Evolutionary conservation across 164 flowering plant species (phyloP).

Genomic region (Umbellularia californica): DNA sequence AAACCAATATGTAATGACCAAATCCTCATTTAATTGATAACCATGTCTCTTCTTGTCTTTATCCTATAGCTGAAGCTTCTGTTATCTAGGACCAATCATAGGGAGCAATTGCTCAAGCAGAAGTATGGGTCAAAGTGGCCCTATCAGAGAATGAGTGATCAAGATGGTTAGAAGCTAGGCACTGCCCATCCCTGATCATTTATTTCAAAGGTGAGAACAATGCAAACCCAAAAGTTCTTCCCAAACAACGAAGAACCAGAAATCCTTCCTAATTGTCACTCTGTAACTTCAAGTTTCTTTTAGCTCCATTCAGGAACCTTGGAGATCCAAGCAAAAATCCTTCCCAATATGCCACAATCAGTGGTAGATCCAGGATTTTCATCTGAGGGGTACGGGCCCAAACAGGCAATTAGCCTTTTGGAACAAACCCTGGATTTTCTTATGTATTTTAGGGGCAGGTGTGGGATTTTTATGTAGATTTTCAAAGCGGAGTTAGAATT

Average conservation of each 20-base stretch:
- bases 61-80: not conserved
- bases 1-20: not conserved
- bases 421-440: no score
- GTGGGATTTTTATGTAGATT: no score
- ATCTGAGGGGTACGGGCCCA: no score
- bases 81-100: not conserved
- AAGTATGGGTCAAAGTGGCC: constrained; percentile 14
- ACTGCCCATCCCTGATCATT: constrained; percentile 19
- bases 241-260: not conserved
- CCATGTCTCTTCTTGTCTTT: not conserved
- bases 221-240: constrained; percentile 10
- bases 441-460: no score
- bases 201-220: constrained; percentile 11
- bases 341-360: not conserved
- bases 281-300: no score
- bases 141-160: constrained; percentile 10
- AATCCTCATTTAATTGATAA: not conserved
- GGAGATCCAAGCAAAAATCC: not conserved
- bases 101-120: constrained; percentile 18
- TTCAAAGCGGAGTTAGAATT: no score
- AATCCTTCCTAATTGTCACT: no score
- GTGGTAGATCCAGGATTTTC: no score
- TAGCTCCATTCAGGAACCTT: no score
- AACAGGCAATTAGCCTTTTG: no score
- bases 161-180: constrained; percentile 19